Conservation (phyloP, 2,329 filamentous ascomycete species). For the Botrytis sinoallii region DNA sequence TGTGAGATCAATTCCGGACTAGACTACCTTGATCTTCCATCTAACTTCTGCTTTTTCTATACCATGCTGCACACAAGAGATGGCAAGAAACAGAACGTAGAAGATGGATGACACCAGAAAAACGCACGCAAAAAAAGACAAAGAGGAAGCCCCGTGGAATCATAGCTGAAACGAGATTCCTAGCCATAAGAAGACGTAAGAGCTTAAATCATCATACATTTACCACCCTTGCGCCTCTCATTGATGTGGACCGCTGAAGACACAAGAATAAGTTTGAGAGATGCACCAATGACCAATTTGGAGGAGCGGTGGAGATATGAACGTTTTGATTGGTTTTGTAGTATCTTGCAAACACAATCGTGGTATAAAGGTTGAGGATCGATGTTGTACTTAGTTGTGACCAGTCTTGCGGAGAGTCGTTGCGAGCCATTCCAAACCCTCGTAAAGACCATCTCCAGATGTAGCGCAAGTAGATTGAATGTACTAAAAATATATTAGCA, state of each 20-base stretch:
- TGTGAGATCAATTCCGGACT: constrained; percentile 40
- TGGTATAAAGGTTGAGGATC: constrained; percentile 14
- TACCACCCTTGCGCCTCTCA: constrained; percentile 40
- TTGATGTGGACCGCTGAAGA: constrained; percentile 37
- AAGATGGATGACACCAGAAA: constrained; percentile 33
- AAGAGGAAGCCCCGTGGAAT: constrained; percentile 29
- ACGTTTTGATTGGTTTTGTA: constrained; percentile 36
- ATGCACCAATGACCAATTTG: constrained; percentile 35
- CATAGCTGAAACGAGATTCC: constrained; percentile 33
- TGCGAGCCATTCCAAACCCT: constrained; percentile 94
- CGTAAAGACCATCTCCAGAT: constrained; percentile 98
- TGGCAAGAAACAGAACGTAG: constrained; percentile 36
- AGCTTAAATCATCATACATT: constrained; percentile 39
- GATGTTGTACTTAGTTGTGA: constrained; percentile 51
- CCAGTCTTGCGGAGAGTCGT: constrained; percentile 76
- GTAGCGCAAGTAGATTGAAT: constrained; percentile 99
- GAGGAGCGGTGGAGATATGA: constrained; percentile 34
- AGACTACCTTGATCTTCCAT: constrained; percentile 40
- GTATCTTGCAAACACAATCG: constrained; percentile 32
- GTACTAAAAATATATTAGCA: constrained; percentile 59
- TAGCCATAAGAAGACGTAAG: constrained; percentile 32
- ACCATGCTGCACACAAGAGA: constrained; percentile 19
- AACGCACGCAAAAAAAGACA: constrained; percentile 28
- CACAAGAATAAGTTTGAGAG: constrained; percentile 35
- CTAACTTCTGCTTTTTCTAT: constrained; percentile 37